A percentile compares a stretch with the other conserved stretches of the same genome.
Conservation (phyloP, 2,329 filamentous ascomycete genomes). For the Pezicula carpinea region DNA sequence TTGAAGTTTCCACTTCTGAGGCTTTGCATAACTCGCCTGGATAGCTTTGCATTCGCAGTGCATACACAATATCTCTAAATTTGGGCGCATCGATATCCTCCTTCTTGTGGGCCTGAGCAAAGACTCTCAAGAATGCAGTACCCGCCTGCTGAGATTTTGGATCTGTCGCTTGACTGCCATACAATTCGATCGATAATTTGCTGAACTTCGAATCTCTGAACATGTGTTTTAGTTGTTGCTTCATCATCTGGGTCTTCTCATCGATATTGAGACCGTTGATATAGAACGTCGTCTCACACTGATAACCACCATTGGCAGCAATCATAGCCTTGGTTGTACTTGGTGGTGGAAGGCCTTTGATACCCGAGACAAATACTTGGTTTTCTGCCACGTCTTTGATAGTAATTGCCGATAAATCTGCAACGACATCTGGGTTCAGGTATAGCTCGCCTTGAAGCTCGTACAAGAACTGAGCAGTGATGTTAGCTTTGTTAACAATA, state of each 20-base stretch:
- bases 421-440: conserved; percentile 33
- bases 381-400: conserved; percentile 17
- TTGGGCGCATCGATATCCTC: conserved; percentile 17
- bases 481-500: conserved; percentile 30
- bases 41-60: conserved; percentile 37
- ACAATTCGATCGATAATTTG: conserved; percentile 30
- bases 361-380: conserved; percentile 13
- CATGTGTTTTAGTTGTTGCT: conserved; percentile 17
- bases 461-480: conserved; percentile 35
- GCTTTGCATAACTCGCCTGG: conserved; percentile 15
- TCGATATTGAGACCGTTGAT: conserved; percentile 23
- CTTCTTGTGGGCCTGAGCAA: conserved; percentile 17
- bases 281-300: conserved; percentile 23
- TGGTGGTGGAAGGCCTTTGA: conserved; percentile 17
- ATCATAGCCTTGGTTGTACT: conserved; percentile 21
- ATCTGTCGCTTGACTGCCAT: conserved; percentile 16
- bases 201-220: conserved; percentile 29
- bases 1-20: neutral
- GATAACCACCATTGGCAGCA: conserved; percentile 24
- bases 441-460: conserved; percentile 36
- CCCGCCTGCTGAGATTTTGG: conserved; percentile 21
- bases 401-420: conserved; percentile 25
- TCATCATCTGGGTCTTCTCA: conserved; percentile 22
- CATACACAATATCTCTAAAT: conserved; percentile 32
- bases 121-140: conserved; percentile 19